A percentile compares a stretch with the other conserved stretches of the same genome.
These are phyloP conservation scores for Cucumis variabilis DNA, from an alignment of 331 rosid genomes.

Conservation along the genomic window DNA sequence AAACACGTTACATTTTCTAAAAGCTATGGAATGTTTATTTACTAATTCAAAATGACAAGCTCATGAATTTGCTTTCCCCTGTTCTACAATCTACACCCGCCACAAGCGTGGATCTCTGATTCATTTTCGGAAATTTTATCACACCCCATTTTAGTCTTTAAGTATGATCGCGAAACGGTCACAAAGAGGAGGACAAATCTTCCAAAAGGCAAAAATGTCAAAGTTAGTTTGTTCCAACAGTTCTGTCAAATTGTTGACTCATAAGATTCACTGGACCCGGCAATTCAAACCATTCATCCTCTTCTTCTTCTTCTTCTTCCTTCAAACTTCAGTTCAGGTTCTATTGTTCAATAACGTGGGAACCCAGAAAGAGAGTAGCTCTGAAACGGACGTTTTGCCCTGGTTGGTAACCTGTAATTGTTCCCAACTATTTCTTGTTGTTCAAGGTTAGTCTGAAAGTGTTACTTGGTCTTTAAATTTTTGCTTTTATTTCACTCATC, in stretches of 20 bases:
- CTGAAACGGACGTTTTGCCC: constrained; percentile 23
- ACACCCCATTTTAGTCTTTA: neutral
- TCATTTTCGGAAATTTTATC: neutral
- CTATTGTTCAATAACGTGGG: neutral
- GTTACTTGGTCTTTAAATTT: constrained; percentile 37
- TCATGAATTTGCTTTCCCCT: too few species aligned
- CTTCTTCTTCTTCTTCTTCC: neutral
- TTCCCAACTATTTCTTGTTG: constrained; percentile 35
- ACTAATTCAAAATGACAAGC: too few species aligned
- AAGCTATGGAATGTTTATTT: too few species aligned
- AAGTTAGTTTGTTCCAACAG: neutral
- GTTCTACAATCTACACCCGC: neutral
- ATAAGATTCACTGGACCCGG: neutral
- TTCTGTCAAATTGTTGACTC: neutral
- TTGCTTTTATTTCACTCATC: constrained; percentile 54
- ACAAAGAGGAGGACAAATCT: neutral
- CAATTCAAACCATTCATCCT: neutral
- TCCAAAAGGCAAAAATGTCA: neutral
- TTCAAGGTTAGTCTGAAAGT: constrained; percentile 41
- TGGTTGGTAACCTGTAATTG: constrained; percentile 42
- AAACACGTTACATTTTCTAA: too few species aligned
- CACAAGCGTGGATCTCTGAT: neutral
- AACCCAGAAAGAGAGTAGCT: constrained; percentile 33
- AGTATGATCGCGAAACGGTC: neutral
- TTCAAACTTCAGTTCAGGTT: neutral